Evolutionary conservation across 2,329 filamentous ascomycete species (phyloP).

Genomic region (Xylaria sp.): DNA sequence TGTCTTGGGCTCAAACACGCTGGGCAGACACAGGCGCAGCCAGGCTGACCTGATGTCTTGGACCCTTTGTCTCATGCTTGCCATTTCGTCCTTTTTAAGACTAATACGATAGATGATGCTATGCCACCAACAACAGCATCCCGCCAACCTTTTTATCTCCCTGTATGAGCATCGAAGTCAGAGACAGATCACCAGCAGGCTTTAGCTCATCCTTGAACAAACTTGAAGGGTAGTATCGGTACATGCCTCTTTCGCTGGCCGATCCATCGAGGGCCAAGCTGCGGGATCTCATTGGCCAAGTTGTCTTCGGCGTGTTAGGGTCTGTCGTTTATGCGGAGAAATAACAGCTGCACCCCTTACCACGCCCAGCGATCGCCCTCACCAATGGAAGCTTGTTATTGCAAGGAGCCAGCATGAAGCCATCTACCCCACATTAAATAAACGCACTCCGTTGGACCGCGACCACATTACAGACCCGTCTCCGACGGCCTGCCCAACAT

Average conservation of each 20-base stretch:
- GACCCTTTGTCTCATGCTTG: slow-evolving; percentile 15
- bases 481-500: slow-evolving; percentile 23
- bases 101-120: slow-evolving; percentile 18
- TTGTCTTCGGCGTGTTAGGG: slow-evolving; percentile 33
- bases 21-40: background rate
- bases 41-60: slow-evolving; percentile 15
- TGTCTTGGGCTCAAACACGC: background rate
- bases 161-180: background rate
- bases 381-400: slow-evolving; percentile 35
- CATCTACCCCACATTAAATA: slow-evolving; percentile 28
- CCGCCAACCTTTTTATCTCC: no score
- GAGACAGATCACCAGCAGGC: background rate
- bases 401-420: slow-evolving; percentile 13
- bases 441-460: slow-evolving; percentile 28
- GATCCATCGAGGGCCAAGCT: slow-evolving; percentile 16
- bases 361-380: slow-evolving; percentile 1
- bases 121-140: slow-evolving; percentile 2
- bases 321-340: slow-evolving; percentile 44
- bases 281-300: slow-evolving; percentile 33
- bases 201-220: background rate
- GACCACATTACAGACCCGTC: slow-evolving; percentile 21
- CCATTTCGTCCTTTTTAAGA: background rate
- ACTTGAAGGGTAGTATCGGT: slow-evolving; percentile 25
- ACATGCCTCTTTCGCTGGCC: slow-evolving; percentile 35
- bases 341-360: slow-evolving; percentile 28